Evolutionary conservation across 345 rosid genomes (phyloP).

Genomic region (Lepidium aucheri): DNA sequence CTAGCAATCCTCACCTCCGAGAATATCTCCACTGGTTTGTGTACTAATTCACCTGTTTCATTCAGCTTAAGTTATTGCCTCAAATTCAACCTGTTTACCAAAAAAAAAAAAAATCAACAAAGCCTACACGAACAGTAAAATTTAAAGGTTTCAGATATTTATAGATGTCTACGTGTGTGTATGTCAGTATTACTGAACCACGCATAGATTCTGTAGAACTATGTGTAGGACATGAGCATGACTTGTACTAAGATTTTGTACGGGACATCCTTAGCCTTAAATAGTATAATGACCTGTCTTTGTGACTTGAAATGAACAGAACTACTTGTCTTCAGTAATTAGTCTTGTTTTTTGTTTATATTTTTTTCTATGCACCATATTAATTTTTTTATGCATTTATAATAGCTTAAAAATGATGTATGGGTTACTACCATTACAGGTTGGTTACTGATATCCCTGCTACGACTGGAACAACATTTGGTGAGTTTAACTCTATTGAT

Average conservation of each 20-base stretch:
- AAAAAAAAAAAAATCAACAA: not conserved
- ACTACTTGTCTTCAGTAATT: not conserved
- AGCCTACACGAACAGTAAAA: not conserved
- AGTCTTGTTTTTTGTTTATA: too few relatives aligned
- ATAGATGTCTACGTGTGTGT: not conserved
- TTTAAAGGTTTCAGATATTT: too few relatives aligned
- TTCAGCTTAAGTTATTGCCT: not conserved
- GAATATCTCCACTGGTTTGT: constrained; percentile 33
- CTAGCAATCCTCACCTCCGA: constrained; percentile 31
- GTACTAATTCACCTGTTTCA: not conserved
- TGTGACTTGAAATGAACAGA: not conserved
- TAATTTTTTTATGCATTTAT: not conserved
- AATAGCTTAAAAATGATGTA: not conserved
- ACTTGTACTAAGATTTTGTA: constrained; percentile 9
- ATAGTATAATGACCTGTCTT: not conserved
- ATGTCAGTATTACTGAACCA: not conserved
- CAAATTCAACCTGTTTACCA: too few relatives aligned
- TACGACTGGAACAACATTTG: constrained; percentile 29
- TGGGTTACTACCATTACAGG: constrained; percentile 12
- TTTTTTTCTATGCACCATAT: too few relatives aligned
- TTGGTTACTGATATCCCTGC: constrained; percentile 35
- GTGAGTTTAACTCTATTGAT: not conserved
- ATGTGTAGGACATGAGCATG: not conserved
- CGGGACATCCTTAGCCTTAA: not conserved
- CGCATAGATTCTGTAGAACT: not conserved